Evolutionary conservation across 1,284 basidiomycete species (phyloP), one percentile per base, ranked within the genome.

Genomic region (Tetrapyrgos nigripes): DNA sequence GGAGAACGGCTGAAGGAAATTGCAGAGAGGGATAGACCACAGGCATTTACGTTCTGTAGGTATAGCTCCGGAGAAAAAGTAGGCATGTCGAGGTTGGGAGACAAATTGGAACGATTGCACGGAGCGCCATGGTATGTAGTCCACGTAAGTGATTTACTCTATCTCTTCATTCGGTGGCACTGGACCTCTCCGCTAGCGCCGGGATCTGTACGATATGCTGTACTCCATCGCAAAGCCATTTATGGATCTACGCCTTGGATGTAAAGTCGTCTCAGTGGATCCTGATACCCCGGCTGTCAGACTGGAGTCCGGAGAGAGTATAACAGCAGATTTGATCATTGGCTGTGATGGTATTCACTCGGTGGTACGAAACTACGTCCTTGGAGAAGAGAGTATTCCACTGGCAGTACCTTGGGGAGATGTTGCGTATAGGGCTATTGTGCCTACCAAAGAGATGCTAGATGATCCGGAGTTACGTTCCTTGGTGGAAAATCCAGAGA

Each of bases 261-360:
- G 72, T 49, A 73, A 73, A 50, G 82, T 85, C 21, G 67, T 73
- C 8, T 57, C 71, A 11, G 58, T 85, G 46, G 75, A 84, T 50
- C 72, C 80, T 9, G 61, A 62, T 11, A 50, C 54, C 24, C 72
- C 76, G 2, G 67, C 69, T 23, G 68, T 83, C 17, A 80, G 74
- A 6, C 69, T 81, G 53, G 66, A 73, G 52, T 73, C 76, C 3
- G 83, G 83, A 4, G 76, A 81, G 61, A 67, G 77, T 14, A 62
- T 85, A 37, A 62, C 62, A 4, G 76, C 76, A 3, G 81, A 86
- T 60, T 58, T 87, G 13, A 69, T 85, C 54, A 71, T 87, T 11
- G 84, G 83, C 14, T 83, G 83, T 1, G 85, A 87, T 60, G 85
- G 85, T 3, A 71, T 86, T 29, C 80, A 82, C 66, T 81, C 78